A percentile compares a stretch with the other conserved stretches of the same genome.
Conservation (phyloP, 1,284 basidiomycete species). For the Tausonia pullulans region DNA sequence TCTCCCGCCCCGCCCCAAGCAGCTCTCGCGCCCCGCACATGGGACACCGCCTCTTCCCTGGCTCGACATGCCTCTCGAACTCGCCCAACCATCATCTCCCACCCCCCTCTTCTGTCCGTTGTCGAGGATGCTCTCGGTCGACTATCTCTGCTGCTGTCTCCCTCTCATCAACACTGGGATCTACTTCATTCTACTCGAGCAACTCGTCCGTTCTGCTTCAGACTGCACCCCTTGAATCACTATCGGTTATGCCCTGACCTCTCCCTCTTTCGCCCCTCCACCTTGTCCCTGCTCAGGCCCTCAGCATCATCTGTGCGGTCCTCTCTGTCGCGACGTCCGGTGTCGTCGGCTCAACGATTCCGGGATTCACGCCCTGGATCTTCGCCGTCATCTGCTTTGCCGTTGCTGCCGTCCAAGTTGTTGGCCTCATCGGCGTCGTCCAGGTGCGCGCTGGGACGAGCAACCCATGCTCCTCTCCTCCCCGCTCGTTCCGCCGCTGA, state of each 20-base stretch:
- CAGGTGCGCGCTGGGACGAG: slow-evolving; percentile 1
- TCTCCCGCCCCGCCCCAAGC: too few relatives aligned
- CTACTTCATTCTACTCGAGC: slow-evolving; percentile 14
- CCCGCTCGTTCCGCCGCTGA: neutral
- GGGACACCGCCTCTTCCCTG: too few relatives aligned
- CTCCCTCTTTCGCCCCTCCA: neutral
- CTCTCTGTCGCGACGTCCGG: slow-evolving; percentile 2
- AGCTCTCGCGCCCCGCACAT: too few relatives aligned
- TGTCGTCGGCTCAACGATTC: slow-evolving; percentile 6
- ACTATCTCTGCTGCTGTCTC: slow-evolving; percentile 15
- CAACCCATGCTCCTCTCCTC: neutral
- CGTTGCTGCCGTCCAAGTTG: slow-evolving; percentile 7
- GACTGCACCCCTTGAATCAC: neutral
- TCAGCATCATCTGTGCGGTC: slow-evolving; percentile 8
- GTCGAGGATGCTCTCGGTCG: neutral
- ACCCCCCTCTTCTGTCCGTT: neutral
- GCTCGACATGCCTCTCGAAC: neutral
- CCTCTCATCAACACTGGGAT: slow-evolving; percentile 15
- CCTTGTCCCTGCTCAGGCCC: neutral
- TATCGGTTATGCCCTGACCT: neutral
- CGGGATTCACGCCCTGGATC: slow-evolving; percentile 12
- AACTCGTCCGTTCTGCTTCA: slow-evolving; percentile 1
- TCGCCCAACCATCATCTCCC: neutral
- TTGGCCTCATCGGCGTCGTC: slow-evolving; percentile 14
- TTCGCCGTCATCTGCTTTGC: slow-evolving; percentile 15